Evolutionary conservation across 2,329 filamentous ascomycete genomes (phyloP).

Genomic region (Zymoseptoria crescenta): DNA sequence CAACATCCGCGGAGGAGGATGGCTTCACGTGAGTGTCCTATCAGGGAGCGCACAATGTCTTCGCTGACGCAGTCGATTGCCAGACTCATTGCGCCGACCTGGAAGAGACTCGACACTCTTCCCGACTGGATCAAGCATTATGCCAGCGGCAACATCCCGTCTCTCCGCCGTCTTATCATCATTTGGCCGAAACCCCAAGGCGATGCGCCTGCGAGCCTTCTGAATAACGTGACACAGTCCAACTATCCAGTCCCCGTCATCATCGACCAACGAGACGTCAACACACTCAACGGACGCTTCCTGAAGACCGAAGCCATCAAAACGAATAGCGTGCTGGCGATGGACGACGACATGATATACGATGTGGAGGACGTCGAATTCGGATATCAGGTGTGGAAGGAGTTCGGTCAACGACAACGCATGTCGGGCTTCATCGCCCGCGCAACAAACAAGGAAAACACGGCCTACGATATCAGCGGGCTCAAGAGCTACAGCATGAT

Average conservation of each 20-base stretch:
- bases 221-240: not conserved
- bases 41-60: not conserved
- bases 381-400: not conserved
- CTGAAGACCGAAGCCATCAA: not conserved
- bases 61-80: not conserved
- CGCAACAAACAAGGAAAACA: not conserved
- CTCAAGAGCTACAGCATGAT: not conserved
- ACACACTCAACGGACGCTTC: not conserved
- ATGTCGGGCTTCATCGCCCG: not conserved
- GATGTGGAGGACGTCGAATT: not conserved
- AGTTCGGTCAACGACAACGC: not conserved
- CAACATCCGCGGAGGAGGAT: not conserved
- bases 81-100: conserved; percentile 1
- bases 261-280: not conserved
- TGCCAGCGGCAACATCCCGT: not conserved
- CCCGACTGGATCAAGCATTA: conserved; percentile 1
- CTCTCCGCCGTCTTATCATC: not conserved
- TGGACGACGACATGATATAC: not conserved
- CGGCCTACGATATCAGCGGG: not conserved
- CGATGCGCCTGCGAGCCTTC: not conserved
- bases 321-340: not conserved
- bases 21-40: conserved; percentile 2
- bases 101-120: not conserved
- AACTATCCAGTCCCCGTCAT: conserved; percentile 1
- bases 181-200: not conserved